A percentile compares a stretch with the other conserved stretches of the same genome.
These are phyloP conservation scores for Remersonia thermophila DNA, from an alignment of 2,329 filamentous ascomycete species.

Conservation along the genomic window DNA sequence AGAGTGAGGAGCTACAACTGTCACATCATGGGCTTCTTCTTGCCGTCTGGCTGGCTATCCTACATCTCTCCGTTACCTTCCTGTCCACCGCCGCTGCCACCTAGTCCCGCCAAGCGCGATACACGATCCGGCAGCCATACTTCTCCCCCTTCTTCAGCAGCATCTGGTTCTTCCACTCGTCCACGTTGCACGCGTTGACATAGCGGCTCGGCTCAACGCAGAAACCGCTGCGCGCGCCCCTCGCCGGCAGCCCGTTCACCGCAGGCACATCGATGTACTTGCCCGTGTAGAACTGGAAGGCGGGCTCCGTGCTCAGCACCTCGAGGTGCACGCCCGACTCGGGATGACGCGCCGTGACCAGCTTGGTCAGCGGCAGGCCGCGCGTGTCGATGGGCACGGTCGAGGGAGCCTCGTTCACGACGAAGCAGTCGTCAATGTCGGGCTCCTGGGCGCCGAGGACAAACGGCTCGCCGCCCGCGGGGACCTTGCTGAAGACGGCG, in stretches of 20 bases:
- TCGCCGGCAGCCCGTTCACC: constrained; percentile 47
- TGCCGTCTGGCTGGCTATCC: not conserved
- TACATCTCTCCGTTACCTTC: not conserved
- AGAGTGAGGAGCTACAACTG: not conserved
- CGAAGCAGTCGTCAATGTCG: constrained; percentile 82
- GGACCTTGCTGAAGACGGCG: constrained; percentile 48
- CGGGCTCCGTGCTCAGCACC: constrained; percentile 81
- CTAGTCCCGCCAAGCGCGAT: constrained; percentile 68
- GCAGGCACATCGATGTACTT: constrained; percentile 68
- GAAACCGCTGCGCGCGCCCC: constrained; percentile 62
- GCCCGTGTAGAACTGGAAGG: constrained; percentile 95
- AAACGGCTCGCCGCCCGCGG: constrained; percentile 53
- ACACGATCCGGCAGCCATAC: constrained; percentile 72
- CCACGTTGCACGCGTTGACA: constrained; percentile 75
- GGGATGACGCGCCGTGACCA: constrained; percentile 64
- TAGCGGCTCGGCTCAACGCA: constrained; percentile 88
- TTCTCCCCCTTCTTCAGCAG: constrained; percentile 72
- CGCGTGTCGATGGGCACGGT: constrained; percentile 56
- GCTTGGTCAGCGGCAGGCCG: constrained; percentile 45
- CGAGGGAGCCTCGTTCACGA: constrained; percentile 53
- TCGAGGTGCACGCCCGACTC: constrained; percentile 68
- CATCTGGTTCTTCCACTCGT: constrained; percentile 67
- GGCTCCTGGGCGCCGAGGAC: constrained; percentile 58
- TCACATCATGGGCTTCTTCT: not conserved
- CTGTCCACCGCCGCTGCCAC: not conserved